phyloP scores from a whole-genome alignment of 2,329 filamentous ascomycete genomes.

The Ceratocystiopsis sp. region DNA sequence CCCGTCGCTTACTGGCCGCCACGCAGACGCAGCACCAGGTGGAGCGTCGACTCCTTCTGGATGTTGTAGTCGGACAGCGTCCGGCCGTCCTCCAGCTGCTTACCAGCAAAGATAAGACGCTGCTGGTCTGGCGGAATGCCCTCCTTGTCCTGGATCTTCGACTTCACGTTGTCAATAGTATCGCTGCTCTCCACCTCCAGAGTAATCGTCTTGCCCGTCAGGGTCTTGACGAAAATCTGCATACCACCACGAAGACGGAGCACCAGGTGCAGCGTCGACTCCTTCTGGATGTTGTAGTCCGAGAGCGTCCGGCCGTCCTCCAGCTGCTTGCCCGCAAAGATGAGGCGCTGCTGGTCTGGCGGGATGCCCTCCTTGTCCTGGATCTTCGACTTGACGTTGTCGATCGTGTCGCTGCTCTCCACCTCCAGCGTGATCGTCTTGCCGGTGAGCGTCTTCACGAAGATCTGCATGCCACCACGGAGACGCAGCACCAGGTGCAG shows the following conservation, averaged over 20 bases:
- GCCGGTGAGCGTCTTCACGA: conserved; percentile 73
- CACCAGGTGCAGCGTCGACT: conserved; percentile 54
- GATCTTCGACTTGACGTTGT: conserved; percentile 91
- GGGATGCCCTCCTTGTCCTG: too few relatives aligned
- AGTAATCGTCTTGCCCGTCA: conserved; percentile 54
- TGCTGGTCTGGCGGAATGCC: too few relatives aligned
- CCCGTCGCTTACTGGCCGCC: conserved; percentile 36
- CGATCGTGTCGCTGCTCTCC: conserved; percentile 77
- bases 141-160: conserved; percentile 51
- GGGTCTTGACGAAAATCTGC: conserved; percentile 46
- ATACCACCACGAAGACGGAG: conserved; percentile 53
- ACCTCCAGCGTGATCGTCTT: conserved; percentile 93
- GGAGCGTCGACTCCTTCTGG: conserved; percentile 59
- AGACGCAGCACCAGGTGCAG: conserved; percentile 76
- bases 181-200: conserved; percentile 23
- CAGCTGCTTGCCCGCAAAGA: too few relatives aligned
- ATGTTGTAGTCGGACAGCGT: conserved; percentile 75
- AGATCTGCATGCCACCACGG: conserved; percentile 80
- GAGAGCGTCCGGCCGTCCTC: conserved; percentile 65
- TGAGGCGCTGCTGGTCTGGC: too few relatives aligned
- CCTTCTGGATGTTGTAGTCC: conserved; percentile 82
- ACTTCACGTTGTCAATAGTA: conserved; percentile 37
- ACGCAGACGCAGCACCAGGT: conserved; percentile 53
- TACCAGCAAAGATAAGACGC: too few relatives aligned
- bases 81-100: conserved; percentile 55